These are phyloP conservation scores for Henckelia pumila DNA, from an alignment of 257 asterid genomes.

Conservation along the genomic window DNA sequence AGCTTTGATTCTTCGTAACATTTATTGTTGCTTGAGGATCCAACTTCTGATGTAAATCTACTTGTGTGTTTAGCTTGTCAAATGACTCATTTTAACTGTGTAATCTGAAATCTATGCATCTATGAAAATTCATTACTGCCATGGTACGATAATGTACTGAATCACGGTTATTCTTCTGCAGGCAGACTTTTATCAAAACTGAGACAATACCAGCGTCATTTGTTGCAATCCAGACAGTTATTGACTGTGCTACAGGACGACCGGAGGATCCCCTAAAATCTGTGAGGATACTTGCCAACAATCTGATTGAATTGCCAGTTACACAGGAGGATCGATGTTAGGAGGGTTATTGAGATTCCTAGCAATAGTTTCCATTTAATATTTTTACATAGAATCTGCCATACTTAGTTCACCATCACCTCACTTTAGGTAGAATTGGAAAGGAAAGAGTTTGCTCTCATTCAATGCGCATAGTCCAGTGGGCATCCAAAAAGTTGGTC, in stretches of 20 bases:
- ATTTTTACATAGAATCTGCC: slow-evolving; percentile 18
- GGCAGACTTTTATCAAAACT: slow-evolving; percentile 96
- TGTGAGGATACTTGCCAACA: slow-evolving; percentile 44
- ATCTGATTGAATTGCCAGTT: slow-evolving; percentile 8
- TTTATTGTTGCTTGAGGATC: neutral
- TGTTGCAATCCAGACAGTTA: slow-evolving; percentile 87
- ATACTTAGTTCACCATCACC: slow-evolving; percentile 27
- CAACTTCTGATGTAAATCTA: neutral
- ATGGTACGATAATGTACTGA: slow-evolving; percentile 18
- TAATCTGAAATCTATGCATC: neutral
- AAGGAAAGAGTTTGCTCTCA: slow-evolving; percentile 98
- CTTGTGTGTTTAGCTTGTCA: neutral
- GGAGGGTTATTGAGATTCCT: neutral
- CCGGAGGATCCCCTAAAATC: slow-evolving; percentile 95
- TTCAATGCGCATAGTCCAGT: slow-evolving; percentile 85
- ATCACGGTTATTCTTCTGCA: slow-evolving; percentile 38
- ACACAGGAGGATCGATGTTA: neutral
- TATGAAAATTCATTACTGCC: neutral
- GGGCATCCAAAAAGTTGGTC: slow-evolving; percentile 62
- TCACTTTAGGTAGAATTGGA: slow-evolving; percentile 97
- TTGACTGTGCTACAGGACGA: slow-evolving; percentile 99
- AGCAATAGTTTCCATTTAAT: neutral
- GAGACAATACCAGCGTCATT: slow-evolving; percentile 94
- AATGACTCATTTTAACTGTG: neutral
- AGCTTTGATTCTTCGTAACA: neutral